Percentiles rank a stretch among this genome's conserved stretches.
These are phyloP conservation scores for Solanum hybrid DNA, from an alignment of 305 asterid species.

Conservation along the genomic window DNA sequence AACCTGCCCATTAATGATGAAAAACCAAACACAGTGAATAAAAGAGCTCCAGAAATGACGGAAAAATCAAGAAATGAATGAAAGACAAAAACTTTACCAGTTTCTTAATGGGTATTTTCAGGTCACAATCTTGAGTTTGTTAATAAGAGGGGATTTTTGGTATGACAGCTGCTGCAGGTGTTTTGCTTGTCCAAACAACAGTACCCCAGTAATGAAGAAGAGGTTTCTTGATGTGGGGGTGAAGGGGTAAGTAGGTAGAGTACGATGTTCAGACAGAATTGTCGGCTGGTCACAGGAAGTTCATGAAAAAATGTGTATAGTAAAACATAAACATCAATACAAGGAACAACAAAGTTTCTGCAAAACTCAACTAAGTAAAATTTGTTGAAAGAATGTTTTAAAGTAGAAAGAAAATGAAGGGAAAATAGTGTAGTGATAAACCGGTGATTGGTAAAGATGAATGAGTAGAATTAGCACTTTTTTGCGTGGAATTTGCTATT, in stretches of 20 bases:
- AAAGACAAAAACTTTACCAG: slow-evolving; percentile 6
- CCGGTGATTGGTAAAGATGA: slow-evolving; percentile 9
- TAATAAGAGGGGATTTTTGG: slow-evolving; percentile 4
- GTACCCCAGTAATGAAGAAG: not conserved
- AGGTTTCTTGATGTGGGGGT: not conserved
- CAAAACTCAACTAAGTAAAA: not conserved
- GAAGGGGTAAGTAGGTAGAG: slow-evolving; percentile 33
- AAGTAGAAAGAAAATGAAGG: not conserved
- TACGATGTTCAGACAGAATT: slow-evolving; percentile 66
- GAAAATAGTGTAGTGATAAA: too few relatives aligned
- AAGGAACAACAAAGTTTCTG: not conserved
- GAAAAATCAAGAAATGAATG: slow-evolving; percentile 2
- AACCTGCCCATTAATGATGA: not conserved
- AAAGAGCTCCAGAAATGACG: not conserved
- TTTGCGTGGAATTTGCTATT: not conserved
- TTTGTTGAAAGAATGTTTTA: not conserved
- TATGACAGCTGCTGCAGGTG: slow-evolving; percentile 9
- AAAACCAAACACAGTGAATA: not conserved
- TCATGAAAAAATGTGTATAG: slow-evolving; percentile 23
- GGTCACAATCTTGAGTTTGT: slow-evolving; percentile 5
- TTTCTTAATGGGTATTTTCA: not conserved
- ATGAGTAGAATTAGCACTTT: slow-evolving; percentile 1
- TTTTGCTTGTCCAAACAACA: slow-evolving; percentile 4
- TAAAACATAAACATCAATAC: not conserved
- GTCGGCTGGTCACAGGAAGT: slow-evolving; percentile 74